Conservation (phyloP, 2,329 filamentous ascomycete species). For the Talaromyces pinophilus region DNA sequence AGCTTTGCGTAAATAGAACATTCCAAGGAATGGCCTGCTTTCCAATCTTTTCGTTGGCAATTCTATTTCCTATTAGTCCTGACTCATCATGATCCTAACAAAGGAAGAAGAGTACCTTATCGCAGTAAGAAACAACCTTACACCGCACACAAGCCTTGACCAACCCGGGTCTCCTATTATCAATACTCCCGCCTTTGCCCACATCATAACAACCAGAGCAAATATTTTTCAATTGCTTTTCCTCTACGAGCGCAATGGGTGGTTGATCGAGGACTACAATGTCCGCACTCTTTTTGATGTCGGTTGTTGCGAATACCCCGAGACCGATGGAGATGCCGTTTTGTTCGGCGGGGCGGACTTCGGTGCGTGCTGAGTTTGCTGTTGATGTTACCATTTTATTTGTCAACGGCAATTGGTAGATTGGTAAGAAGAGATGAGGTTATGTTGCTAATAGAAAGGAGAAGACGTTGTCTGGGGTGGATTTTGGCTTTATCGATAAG, state of each 20-base stretch:
- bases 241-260: constrained; percentile 57
- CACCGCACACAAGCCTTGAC: constrained; percentile 62
- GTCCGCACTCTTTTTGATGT: constrained; percentile 52
- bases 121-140: constrained; percentile 60
- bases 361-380: constrained; percentile 3
- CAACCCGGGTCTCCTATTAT: constrained; percentile 26
- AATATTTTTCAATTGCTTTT: constrained; percentile 52
- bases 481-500: constrained; percentile 5
- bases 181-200: constrained; percentile 28
- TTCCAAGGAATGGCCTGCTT: constrained; percentile 59
- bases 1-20: constrained; percentile 56
- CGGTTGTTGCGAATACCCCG: constrained; percentile 56
- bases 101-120: constrained; percentile 47
- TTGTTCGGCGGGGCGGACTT: constrained; percentile 8
- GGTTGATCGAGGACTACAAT: constrained; percentile 50
- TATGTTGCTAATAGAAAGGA: not conserved
- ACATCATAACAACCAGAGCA: constrained; percentile 61
- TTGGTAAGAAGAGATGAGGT: not conserved
- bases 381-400: not conserved
- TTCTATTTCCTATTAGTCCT: constrained; percentile 37
- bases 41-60: constrained; percentile 64
- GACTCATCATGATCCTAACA: no score
- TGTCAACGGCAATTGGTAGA: no score
- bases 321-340: constrained; percentile 44
- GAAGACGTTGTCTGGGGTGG: not conserved